Percentiles rank a stretch among this genome's conserved stretches.
Conservation (phyloP, 805 yeast genomes). For the Hanseniaspora clermontiae region DNA sequence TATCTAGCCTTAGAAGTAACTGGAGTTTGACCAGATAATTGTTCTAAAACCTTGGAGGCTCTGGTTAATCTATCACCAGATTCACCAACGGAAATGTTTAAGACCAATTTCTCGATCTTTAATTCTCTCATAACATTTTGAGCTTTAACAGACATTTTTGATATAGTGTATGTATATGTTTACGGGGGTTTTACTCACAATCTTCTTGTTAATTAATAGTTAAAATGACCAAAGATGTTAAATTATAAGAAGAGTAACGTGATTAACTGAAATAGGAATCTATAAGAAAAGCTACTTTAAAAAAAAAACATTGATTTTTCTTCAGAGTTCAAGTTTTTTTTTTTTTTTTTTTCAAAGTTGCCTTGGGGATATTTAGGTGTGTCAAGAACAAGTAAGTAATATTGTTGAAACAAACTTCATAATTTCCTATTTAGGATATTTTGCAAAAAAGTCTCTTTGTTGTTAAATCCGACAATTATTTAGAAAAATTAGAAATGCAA, state of each 20-base stretch:
- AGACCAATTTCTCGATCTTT: constrained; percentile 97
- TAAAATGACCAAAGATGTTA: neutral
- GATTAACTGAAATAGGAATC: neutral
- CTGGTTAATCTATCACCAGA: constrained; percentile 99
- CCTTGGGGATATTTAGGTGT: no score
- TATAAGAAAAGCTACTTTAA: no score
- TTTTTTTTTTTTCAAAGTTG: neutral
- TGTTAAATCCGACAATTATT: neutral
- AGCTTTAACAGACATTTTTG: constrained; percentile 41
- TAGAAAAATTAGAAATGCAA: neutral
- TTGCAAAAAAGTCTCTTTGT: neutral
- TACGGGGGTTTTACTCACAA: neutral
- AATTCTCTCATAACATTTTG: constrained; percentile 97
- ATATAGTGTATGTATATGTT: constrained; percentile 16
- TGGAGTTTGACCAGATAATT: constrained; percentile 99
- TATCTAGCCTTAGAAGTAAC: constrained; percentile 99
- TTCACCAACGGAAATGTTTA: constrained; percentile 99
- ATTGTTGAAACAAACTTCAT: neutral
- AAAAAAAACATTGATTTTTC: neutral
- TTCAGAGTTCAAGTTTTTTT: neutral
- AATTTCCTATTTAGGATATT: neutral
- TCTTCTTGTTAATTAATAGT: neutral
- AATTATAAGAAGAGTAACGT: neutral
- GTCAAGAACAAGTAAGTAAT: no score
- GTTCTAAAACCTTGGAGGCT: constrained; percentile 99